Conservation (phyloP, 2,329 filamentous ascomycete genomes). For the Cordyceps farinosa region DNA sequence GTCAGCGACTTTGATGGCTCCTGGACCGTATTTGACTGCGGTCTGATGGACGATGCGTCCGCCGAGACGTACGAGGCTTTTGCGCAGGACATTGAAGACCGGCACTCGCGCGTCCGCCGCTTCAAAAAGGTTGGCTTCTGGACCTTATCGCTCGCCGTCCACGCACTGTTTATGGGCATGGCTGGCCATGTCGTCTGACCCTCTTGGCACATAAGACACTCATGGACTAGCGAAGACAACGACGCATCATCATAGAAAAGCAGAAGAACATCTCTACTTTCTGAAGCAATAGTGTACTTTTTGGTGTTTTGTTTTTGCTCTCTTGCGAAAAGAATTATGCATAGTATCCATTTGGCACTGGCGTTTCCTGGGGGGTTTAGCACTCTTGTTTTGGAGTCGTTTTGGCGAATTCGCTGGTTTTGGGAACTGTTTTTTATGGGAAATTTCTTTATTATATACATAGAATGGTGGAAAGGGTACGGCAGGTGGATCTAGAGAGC, state of each 20-base stretch:
- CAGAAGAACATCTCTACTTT: constrained; percentile 1
- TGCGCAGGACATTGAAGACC: constrained; percentile 83
- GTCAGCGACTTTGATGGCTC: constrained; percentile 87
- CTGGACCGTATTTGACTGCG: constrained; percentile 92
- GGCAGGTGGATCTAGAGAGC: not conserved
- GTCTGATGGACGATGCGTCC: constrained; percentile 87
- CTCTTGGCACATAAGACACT: not conserved
- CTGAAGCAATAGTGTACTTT: not conserved
- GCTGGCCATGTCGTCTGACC: constrained; percentile 68
- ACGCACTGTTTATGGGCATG: constrained; percentile 92
- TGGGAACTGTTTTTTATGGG: not conserved
- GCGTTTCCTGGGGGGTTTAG: not conserved
- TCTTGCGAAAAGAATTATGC: not conserved
- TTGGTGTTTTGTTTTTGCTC: not conserved
- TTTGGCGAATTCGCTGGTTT: not conserved
- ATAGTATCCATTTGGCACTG: not conserved
- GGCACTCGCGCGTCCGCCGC: constrained; percentile 77
- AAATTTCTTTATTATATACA: not conserved
- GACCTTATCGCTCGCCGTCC: constrained; percentile 87
- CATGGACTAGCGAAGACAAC: not conserved
- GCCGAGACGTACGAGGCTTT: constrained; percentile 95
- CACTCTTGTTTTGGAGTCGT: not conserved
- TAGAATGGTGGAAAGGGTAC: not conserved
- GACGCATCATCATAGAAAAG: not conserved
- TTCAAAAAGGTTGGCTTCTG: constrained; percentile 96